Evolutionary conservation across 2,329 filamentous ascomycete genomes (phyloP).

Genomic region (Scopulariopsis brevicaulis): DNA sequence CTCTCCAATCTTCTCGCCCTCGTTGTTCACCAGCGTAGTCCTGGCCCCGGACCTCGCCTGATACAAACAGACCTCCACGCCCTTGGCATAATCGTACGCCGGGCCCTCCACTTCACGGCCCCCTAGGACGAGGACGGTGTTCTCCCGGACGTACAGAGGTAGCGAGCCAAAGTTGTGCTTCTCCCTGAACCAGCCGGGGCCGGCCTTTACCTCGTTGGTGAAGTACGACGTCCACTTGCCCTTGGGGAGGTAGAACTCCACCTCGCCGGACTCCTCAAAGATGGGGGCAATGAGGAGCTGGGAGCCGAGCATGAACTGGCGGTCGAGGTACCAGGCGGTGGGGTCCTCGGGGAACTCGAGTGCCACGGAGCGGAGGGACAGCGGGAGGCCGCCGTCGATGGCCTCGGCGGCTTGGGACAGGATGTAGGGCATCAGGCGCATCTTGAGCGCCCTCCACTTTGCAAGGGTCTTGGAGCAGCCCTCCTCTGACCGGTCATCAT

Average conservation of each 20-base stretch:
- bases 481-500: conserved; percentile 44
- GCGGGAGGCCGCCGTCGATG: conserved; percentile 40
- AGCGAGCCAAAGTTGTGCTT: conserved; percentile 46
- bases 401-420: conserved; percentile 29
- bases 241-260: conserved; percentile 52
- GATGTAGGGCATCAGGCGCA: conserved; percentile 39
- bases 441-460: conserved; percentile 36
- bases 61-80: conserved; percentile 36
- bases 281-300: conserved; percentile 53
- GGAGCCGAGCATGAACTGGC: conserved; percentile 61
- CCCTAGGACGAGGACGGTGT: conserved; percentile 34
- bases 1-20: conserved; percentile 26
- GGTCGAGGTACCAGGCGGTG: conserved; percentile 57
- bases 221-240: conserved; percentile 36
- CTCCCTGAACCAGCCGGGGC: conserved; percentile 48
- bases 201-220: conserved; percentile 33
- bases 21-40: conserved; percentile 27
- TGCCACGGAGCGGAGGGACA: conserved; percentile 53
- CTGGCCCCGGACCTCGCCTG: conserved; percentile 26
- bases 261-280: conserved; percentile 50
- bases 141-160: conserved; percentile 46
- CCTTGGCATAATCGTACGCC: conserved; percentile 33
- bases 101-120: conserved; percentile 24
- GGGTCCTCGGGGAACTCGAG: conserved; percentile 62
- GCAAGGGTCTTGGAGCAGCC: conserved; percentile 38